Base-by-base conservation (phyloP, 371 early-diverging fungal genomes). In the Lichtheimia ramosa region DNA sequence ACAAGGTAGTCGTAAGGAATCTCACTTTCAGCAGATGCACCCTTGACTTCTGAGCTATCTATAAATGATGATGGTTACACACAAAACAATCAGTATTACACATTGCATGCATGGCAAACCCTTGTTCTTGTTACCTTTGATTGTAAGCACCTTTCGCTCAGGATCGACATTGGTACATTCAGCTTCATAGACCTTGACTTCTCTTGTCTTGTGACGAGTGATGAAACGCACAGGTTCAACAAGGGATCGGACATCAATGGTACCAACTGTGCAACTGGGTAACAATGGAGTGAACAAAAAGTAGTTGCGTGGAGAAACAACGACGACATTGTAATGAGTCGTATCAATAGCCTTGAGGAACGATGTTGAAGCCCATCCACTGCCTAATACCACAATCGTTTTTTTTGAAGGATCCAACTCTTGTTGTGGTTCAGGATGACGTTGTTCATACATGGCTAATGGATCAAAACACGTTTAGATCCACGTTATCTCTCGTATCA, bases 211-310 rank as follows among this genome's bases (percentile, higher is more conserved):
- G 81, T 91, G 90, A 40, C 95, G 87, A 56, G 91, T 86, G 51
- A 95, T 80, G 74, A 88, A 92, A 14, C 95, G 88, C 46, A 93
- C 87, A 5, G 97, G 95, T 67, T 89, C 88, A 20, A 94, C 89
- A 64, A 95, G 84, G 14, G 90, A 89, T 12, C 92, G 85, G 49
- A 89, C 79, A 68, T 94, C 94, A 24, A 94, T 83, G 0, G 94
- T 93, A 42, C 94, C 95, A 1, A 92, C 91, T 0, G 93, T 92
- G 66, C 88, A 87, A 62, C 85, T 86, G 42, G 96, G 95, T 48
- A 96, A 77, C 52, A 96, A 69, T 18, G 96, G 96, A 5, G 96
- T 95, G 77, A 95, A 96, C 67, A 94, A 74, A 70, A 97, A 97
- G 79, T 94, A 97, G 75, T 94, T 95, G 58, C 92, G 84, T 15